These are phyloP conservation scores for Fusarium falciforme DNA, from an alignment of 2,329 filamentous ascomycete species.

Conservation along the genomic window DNA sequence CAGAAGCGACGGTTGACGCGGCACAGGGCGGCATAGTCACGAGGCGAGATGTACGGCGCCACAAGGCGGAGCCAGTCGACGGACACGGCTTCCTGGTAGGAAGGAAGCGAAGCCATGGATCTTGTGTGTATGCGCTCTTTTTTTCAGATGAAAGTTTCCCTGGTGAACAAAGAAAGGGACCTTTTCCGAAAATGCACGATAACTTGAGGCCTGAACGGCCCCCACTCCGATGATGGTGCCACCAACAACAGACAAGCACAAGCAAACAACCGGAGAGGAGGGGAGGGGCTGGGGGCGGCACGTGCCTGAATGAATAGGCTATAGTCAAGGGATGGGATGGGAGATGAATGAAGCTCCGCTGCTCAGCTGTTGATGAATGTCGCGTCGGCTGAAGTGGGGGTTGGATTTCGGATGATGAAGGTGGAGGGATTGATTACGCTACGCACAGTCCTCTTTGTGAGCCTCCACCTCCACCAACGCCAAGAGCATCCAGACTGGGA, in stretches of 20 bases:
- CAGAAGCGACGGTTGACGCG: conserved; percentile 61
- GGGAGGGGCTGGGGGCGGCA: background rate
- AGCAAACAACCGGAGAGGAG: background rate
- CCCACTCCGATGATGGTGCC: background rate
- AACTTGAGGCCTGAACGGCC: background rate
- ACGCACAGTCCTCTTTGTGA: conserved; percentile 20
- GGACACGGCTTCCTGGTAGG: conserved; percentile 62
- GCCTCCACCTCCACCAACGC: background rate
- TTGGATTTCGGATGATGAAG: background rate
- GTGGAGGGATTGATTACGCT: background rate
- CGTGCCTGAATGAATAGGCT: background rate
- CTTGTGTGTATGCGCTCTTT: background rate
- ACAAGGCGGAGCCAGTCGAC: conserved; percentile 63
- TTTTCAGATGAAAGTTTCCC: background rate
- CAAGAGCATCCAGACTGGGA: background rate
- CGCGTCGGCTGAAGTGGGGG: conserved; percentile 11
- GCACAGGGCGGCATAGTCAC: conserved; percentile 59
- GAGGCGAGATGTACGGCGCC: conserved; percentile 55
- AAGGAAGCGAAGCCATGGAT: conserved; percentile 56
- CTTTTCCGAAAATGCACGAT: background rate
- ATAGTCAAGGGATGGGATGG: background rate
- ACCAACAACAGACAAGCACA: background rate
- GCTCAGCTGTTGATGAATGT: conserved; percentile 11
- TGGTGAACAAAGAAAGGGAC: background rate
- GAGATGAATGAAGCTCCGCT: conserved; percentile 8